A percentile compares a stretch with the other conserved stretches of the same genome.
phyloP scores from a whole-genome alignment of 2,329 filamentous ascomycete species.

The Fusarium sp. region DNA sequence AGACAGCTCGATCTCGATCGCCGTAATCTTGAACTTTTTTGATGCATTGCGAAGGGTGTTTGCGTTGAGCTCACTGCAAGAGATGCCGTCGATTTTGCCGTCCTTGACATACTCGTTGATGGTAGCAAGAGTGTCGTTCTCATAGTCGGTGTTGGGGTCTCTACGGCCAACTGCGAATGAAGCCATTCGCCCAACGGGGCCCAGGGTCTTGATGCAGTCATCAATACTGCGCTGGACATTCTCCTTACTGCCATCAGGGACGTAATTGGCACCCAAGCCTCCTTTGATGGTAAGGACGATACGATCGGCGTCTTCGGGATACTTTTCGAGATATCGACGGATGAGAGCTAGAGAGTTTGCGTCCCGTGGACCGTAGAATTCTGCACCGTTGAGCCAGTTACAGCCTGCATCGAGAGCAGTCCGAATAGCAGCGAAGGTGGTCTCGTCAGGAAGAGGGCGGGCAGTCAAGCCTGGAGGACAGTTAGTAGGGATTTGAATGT shows the following conservation, averaged over 20 bases:
- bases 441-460: conserved; percentile 44
- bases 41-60: conserved; percentile 58
- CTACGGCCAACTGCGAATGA: conserved; percentile 68
- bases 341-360: conserved; percentile 67
- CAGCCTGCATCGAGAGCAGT: conserved; percentile 57
- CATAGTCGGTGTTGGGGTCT: conserved; percentile 63
- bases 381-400: conserved; percentile 66
- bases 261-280: conserved; percentile 52
- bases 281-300: conserved; percentile 72
- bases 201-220: conserved; percentile 57
- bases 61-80: conserved; percentile 59
- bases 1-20: conserved; percentile 63
- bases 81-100: conserved; percentile 61
- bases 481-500: conserved; percentile 28
- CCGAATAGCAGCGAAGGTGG: conserved; percentile 64
- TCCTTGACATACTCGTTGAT: conserved; percentile 59
- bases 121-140: conserved; percentile 54
- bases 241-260: conserved; percentile 61
- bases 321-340: conserved; percentile 67
- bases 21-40: conserved; percentile 54
- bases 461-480: conserved; percentile 37
- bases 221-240: conserved; percentile 66
- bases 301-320: conserved; percentile 69
- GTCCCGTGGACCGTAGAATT: conserved; percentile 68
- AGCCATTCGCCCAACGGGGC: conserved; percentile 60